These are phyloP conservation scores for Wallacemonas sp. DNA, from an alignment of 208 protist genomes.

Conservation along the genomic window DNA sequence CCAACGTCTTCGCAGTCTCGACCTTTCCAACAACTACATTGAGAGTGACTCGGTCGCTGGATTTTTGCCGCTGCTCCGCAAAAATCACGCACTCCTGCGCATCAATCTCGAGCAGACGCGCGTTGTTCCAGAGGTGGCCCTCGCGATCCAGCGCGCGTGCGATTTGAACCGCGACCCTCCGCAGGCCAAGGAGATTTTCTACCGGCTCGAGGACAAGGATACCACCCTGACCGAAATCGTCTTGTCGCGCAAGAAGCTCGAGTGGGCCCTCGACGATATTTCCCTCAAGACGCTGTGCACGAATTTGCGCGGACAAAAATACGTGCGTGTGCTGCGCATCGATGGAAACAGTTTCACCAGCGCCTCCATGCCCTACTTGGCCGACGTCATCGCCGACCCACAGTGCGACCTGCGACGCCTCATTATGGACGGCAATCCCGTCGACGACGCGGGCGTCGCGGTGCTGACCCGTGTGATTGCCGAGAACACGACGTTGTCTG, in stretches of 20 bases:
- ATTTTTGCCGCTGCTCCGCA: slow-evolving; percentile 60
- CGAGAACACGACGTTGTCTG: slow-evolving; percentile 48
- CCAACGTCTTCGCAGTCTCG: slow-evolving; percentile 46
- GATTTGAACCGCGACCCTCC: slow-evolving; percentile 72
- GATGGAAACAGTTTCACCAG: slow-evolving; percentile 60
- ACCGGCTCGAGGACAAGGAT: slow-evolving; percentile 63
- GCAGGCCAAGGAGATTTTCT: slow-evolving; percentile 60
- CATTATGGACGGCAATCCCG: slow-evolving; percentile 58
- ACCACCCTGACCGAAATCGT: slow-evolving; percentile 45
- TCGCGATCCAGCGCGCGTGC: slow-evolving; percentile 54
- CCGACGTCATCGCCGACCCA: slow-evolving; percentile 36
- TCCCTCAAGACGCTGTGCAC: slow-evolving; percentile 61
- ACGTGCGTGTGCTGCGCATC: slow-evolving; percentile 53
- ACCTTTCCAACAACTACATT: slow-evolving; percentile 78
- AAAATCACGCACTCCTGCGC: slow-evolving; percentile 50
- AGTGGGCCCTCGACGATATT: slow-evolving; percentile 56
- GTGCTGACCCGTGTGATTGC: slow-evolving; percentile 64
- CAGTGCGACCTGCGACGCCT: slow-evolving; percentile 47
- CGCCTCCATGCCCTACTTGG: slow-evolving; percentile 55
- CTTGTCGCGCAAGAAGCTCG: slow-evolving; percentile 36
- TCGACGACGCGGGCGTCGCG: slow-evolving; percentile 52
- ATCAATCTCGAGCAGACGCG: slow-evolving; percentile 61
- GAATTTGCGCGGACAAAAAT: slow-evolving; percentile 39
- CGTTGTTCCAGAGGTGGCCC: slow-evolving; percentile 33
- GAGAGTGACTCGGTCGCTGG: slow-evolving; percentile 39